Conservation (phyloP, 371 early-diverging fungal species). For the Mucor velutinosus region DNA sequence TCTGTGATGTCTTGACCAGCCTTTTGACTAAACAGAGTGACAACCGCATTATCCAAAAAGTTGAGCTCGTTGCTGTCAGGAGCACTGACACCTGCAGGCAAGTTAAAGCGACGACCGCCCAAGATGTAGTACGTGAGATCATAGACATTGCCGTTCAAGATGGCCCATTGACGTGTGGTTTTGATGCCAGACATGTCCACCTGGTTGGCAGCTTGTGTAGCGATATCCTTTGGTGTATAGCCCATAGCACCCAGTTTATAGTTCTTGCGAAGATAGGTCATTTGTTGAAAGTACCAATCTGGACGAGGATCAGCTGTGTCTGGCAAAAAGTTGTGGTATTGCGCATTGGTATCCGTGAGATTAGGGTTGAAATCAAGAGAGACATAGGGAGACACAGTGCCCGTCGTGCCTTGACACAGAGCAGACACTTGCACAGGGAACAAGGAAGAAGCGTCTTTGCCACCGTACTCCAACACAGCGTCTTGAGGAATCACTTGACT, state of each 20-base stretch:
- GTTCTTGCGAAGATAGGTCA: slow-evolving; percentile 54
- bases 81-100: slow-evolving; percentile 23
- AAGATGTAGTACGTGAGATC: slow-evolving; percentile 59
- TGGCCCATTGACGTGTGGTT: slow-evolving; percentile 46
- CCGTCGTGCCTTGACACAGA: slow-evolving; percentile 45
- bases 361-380: slow-evolving; percentile 44
- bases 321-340: slow-evolving; percentile 46
- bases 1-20: slow-evolving; percentile 67
- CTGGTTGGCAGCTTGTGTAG: slow-evolving; percentile 34
- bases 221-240: slow-evolving; percentile 34
- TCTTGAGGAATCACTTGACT: slow-evolving; percentile 50
- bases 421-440: slow-evolving; percentile 80
- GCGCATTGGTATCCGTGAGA: slow-evolving; percentile 40
- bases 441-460: slow-evolving; percentile 66
- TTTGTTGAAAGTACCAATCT: slow-evolving; percentile 58
- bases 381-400: slow-evolving; percentile 37
- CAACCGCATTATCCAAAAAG: slow-evolving; percentile 54
- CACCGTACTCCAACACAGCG: slow-evolving; percentile 63
- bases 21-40: slow-evolving; percentile 59
- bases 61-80: slow-evolving; percentile 29
- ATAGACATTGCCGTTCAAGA: slow-evolving; percentile 61
- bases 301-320: slow-evolving; percentile 44
- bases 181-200: slow-evolving; percentile 26
- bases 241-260: slow-evolving; percentile 54
- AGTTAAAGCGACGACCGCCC: slow-evolving; percentile 32